Base-by-base conservation (phyloP, 164 flowering plant species). In the Macadamia tetraphylla region DNA sequence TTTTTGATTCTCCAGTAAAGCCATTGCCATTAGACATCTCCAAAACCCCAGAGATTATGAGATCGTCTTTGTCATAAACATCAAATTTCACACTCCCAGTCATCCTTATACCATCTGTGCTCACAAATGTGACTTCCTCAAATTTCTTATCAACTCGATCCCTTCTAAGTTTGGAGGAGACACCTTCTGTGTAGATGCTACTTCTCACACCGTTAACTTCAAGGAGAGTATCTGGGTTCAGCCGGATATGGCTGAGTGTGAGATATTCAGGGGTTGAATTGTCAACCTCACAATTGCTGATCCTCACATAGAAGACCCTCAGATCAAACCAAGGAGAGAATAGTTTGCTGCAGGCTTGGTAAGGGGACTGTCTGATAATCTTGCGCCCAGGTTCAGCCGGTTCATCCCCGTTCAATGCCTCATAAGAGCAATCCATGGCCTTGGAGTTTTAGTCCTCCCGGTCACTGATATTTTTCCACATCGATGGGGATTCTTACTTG, bases 1-100 rank as follows among this genome's bases (percentile, higher is more conserved):
- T 67, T 52, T 78, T 79, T 0, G 84, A 78, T 64, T 86, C 88
- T 55, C 77, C 82, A 6, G 11, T 53, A 64, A 70, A 77, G 17
- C 85, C 90, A 77, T 84, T 89, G 49, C 74, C 67, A 66, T 69
- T 62, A 42, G 79, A 79, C 87, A 83, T 80, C 75, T 88, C 92
- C 66, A 93, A 51, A 42, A 78, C 73, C 42, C 98, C 98, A 15
- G 84, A 83, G 3, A 92, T 82, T 58, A 92, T 74, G 18, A 84
- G 76, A 70, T 83, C 80, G 31, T 87, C 86, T 62, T 73, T 81
- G 75, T 86, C 81, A n/a, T 75, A 83, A 18, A 92, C 94, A 78
- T 92, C 90, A 74, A 90, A 88, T 66, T 83, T 88, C 65, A 85
- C 84, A 74, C 92, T 88, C 31, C 94, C 95, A 0, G 86, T 84